These are phyloP conservation scores for Ustulina deusta DNA, from an alignment of 2,329 filamentous ascomycete species.

Conservation along the genomic window DNA sequence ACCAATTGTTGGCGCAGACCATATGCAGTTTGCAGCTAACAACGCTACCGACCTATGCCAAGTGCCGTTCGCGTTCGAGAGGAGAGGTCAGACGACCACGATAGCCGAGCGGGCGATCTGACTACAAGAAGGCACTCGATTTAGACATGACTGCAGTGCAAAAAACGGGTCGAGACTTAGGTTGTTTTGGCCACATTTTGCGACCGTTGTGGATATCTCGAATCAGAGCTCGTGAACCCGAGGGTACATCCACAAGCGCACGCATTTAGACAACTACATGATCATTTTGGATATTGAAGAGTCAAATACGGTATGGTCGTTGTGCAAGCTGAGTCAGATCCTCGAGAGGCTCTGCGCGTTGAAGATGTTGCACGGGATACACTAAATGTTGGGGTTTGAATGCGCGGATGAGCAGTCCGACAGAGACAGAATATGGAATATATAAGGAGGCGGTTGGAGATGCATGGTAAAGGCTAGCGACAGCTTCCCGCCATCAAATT, in stretches of 20 bases:
- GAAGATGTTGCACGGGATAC: slow-evolving; percentile 33
- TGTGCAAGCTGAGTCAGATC: slow-evolving; percentile 31
- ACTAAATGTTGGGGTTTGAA: slow-evolving; percentile 10
- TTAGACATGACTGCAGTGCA: slow-evolving; percentile 40
- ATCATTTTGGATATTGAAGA: slow-evolving; percentile 23
- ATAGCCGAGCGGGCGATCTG: slow-evolving; percentile 35
- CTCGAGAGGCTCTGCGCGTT: slow-evolving; percentile 43
- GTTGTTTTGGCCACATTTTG: slow-evolving; percentile 21
- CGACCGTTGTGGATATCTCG: slow-evolving; percentile 23
- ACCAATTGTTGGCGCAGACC: slow-evolving; percentile 9
- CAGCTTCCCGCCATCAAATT: background rate
- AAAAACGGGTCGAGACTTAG: slow-evolving; percentile 21
- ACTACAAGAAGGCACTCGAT: slow-evolving; percentile 37
- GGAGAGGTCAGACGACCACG: slow-evolving; percentile 41
- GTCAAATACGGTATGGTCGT: slow-evolving; percentile 29
- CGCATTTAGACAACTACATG: slow-evolving; percentile 18
- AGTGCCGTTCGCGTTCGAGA: slow-evolving; percentile 37
- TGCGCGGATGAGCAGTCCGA: slow-evolving; percentile 28
- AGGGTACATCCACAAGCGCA: slow-evolving; percentile 1
- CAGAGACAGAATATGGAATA: slow-evolving; percentile 13
- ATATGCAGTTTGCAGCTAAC: slow-evolving; percentile 16
- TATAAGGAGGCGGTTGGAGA: slow-evolving; percentile 33
- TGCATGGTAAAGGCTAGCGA: slow-evolving; percentile 18
- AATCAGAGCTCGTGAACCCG: slow-evolving; percentile 27
- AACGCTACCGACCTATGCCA: slow-evolving; percentile 34